A percentile compares a stretch with the other conserved stretches of the same genome.
phyloP scores from a whole-genome alignment of 345 rosid genomes.

The Salix dunnii region DNA sequence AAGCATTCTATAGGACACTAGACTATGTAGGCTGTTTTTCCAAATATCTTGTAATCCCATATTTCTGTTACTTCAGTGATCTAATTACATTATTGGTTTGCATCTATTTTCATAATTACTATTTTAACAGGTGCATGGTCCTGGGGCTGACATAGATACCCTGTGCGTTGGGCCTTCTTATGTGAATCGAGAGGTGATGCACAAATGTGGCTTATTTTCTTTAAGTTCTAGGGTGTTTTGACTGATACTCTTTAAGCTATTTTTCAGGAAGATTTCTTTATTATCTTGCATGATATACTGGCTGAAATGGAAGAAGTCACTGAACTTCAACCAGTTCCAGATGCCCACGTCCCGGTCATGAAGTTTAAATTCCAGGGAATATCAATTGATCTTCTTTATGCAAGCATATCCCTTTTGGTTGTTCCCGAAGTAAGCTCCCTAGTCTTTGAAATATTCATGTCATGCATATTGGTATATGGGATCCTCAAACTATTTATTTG shows the following conservation, averaged over 20 bases:
- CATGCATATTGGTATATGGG: background rate
- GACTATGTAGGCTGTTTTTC: background rate
- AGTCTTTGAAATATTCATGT: background rate
- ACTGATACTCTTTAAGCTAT: background rate
- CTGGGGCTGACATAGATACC: constrained; percentile 88
- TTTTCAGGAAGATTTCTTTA: constrained; percentile 29
- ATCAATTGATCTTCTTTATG: constrained; percentile 37
- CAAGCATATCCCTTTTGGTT: constrained; percentile 29
- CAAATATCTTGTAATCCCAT: background rate
- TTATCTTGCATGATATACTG: constrained; percentile 25
- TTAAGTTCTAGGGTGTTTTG: background rate
- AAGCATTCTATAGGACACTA: background rate
- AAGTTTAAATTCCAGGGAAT: constrained; percentile 32
- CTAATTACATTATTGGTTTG: background rate
- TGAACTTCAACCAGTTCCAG: constrained; percentile 30
- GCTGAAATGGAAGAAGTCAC: constrained; percentile 32
- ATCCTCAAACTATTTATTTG: background rate
- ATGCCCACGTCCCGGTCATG: constrained; percentile 34
- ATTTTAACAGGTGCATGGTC: constrained; percentile 72
- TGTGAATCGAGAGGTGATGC: constrained; percentile 72
- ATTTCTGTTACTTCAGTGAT: background rate
- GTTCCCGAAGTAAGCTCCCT: constrained; percentile 27
- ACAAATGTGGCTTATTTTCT: constrained; percentile 5
- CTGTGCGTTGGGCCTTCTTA: constrained; percentile 95
- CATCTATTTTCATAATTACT: background rate